phyloP scores from a whole-genome alignment of 345 rosid genomes.

The Brassica carinata region DNA sequence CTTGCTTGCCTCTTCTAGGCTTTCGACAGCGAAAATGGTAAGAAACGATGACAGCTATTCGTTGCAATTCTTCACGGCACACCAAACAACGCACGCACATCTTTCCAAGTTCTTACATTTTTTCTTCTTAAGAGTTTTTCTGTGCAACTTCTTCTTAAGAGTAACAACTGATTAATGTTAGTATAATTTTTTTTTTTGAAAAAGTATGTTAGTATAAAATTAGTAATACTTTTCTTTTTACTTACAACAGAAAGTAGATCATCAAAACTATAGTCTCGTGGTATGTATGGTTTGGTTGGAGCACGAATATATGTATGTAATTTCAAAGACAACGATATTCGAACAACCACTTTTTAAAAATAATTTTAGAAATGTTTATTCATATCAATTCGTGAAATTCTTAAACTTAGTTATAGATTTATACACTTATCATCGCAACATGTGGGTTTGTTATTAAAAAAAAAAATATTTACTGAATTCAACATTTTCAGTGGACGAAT shows the following conservation, averaged over 20 bases:
- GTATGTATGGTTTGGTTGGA: not conserved
- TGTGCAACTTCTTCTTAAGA: no score
- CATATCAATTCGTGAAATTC: no score
- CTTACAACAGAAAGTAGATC: not conserved
- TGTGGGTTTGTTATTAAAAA: no score
- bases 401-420: no score
- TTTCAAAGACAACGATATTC: not conserved
- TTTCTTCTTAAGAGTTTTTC: no score
- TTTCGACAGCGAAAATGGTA: not conserved
- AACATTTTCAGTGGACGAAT: not conserved
- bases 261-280: not conserved
- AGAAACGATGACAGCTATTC: constrained; percentile 13
- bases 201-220: no score
- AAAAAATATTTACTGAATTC: not conserved
- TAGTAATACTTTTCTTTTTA: not conserved
- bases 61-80: not conserved
- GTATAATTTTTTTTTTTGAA: no score
- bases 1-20: not conserved
- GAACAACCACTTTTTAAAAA: no score
- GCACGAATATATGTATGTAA: not conserved
- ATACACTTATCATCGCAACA: no score
- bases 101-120: not conserved
- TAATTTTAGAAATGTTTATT: no score
- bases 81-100: not conserved
- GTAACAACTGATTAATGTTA: not conserved